Evolutionary conservation across 2,329 filamentous ascomycete species (phyloP).

Genomic region (Diaporthe sp.): DNA sequence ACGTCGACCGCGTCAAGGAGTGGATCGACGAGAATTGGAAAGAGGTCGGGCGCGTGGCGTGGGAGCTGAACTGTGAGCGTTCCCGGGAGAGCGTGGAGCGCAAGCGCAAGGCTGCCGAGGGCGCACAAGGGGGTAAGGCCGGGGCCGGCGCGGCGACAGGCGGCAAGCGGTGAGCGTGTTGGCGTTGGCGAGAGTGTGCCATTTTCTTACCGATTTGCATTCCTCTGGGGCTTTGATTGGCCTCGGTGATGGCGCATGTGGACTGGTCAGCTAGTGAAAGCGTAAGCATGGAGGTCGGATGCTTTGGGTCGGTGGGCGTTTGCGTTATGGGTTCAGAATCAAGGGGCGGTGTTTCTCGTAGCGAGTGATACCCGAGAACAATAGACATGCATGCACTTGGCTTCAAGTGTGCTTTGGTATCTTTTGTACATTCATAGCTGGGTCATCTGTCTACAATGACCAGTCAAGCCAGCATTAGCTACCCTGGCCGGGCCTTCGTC

Average conservation of each 20-base stretch:
- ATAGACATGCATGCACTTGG: background rate
- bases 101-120: slow-evolving; percentile 2
- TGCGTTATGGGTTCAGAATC: background rate
- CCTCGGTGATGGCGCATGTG: background rate
- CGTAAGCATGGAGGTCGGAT: background rate
- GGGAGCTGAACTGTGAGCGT: slow-evolving; percentile 42
- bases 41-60: slow-evolving; percentile 49
- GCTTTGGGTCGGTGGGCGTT: background rate
- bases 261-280: too few species aligned
- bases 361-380: background rate
- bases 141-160: background rate
- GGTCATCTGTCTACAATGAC: background rate
- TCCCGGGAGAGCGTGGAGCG: slow-evolving; percentile 37
- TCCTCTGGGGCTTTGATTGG: background rate
- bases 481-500: background rate
- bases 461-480: background rate
- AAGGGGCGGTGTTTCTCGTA: background rate
- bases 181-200: background rate
- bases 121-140: background rate
- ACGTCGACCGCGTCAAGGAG: slow-evolving; percentile 55
- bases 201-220: background rate
- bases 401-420: background rate
- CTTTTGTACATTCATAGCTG: background rate
- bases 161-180: background rate
- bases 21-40: slow-evolving; percentile 60